Conservation (phyloP, 2,329 filamentous ascomycete species). For the Byssochlamys sp. region DNA sequence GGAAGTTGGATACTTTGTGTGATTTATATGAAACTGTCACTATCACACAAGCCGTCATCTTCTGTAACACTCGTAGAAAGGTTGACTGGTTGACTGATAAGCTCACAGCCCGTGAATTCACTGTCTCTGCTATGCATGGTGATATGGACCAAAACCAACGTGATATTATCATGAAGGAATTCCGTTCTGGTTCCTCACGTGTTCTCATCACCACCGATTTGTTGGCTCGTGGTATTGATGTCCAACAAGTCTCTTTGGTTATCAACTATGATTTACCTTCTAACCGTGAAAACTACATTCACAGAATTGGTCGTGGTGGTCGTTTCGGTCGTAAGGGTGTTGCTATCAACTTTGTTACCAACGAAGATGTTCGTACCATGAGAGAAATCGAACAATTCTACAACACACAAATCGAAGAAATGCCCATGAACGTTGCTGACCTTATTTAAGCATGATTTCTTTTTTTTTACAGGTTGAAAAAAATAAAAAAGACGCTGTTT, state of each 20-base stretch:
- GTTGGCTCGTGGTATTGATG: slow-evolving; percentile 97
- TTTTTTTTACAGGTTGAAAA: no score
- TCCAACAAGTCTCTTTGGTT: slow-evolving; percentile 97
- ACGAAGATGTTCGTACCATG: slow-evolving; percentile 99
- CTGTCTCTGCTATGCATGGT: slow-evolving; percentile 98
- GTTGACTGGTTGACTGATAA: slow-evolving; percentile 99
- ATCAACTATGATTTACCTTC: slow-evolving; percentile 99
- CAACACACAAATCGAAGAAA: slow-evolving; percentile 99
- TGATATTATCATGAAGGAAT: slow-evolving; percentile 99
- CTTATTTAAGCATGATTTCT: no score
- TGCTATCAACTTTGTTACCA: slow-evolving; percentile 99
- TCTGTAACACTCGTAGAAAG: slow-evolving; percentile 99
- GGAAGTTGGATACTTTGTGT: slow-evolving; percentile 98
- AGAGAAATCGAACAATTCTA: slow-evolving; percentile 99
- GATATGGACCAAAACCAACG: slow-evolving; percentile 98
- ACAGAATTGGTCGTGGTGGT: slow-evolving; percentile 97
- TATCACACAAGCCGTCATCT: no score
- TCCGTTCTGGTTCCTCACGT: slow-evolving; percentile 96
- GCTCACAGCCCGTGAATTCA: slow-evolving; percentile 96
- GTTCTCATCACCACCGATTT: slow-evolving; percentile 97
- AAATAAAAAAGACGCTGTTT: no score
- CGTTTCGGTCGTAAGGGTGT: slow-evolving; percentile 99
- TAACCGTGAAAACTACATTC: slow-evolving; percentile 99
- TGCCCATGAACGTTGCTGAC: slow-evolving; percentile 89
- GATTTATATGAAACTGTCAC: slow-evolving; percentile 98